These are phyloP conservation scores for Colletotrichum chlorophyti DNA, from an alignment of 2,329 filamentous ascomycete species.

Conservation along the genomic window DNA sequence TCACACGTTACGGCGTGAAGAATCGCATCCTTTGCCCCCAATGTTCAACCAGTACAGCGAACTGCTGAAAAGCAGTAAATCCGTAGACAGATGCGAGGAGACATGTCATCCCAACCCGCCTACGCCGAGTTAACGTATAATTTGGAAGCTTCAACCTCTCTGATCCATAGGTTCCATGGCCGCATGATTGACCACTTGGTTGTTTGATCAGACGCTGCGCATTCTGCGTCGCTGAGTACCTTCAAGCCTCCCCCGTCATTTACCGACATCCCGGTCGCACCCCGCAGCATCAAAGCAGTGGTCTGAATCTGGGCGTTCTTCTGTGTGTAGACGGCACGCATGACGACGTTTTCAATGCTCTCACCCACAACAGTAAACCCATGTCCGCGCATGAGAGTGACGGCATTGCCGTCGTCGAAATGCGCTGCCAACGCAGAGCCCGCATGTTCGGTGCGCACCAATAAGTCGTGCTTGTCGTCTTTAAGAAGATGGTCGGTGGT, in stretches of 20 bases:
- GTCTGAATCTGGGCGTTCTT: conserved; percentile 50
- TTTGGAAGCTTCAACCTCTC: not conserved
- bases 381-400: conserved; percentile 53
- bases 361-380: conserved; percentile 48
- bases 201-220: not conserved
- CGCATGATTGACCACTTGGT: not conserved
- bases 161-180: conserved; percentile 3
- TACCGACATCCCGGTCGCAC: not conserved
- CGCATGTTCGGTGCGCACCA: conserved; percentile 42
- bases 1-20: no score
- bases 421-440: conserved; percentile 41
- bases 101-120: not conserved
- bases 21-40: no score
- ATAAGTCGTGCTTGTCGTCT: conserved; percentile 41
- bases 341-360: conserved; percentile 47
- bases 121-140: not conserved
- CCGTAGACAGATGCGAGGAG: no score
- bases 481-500: conserved; percentile 34
- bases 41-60: no score
- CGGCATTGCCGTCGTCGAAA: conserved; percentile 40
- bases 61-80: no score
- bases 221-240: not conserved
- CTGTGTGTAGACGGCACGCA: conserved; percentile 49
- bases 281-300: conserved; percentile 38
- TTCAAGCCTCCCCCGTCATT: not conserved